These are phyloP conservation scores for Capsella bursapastoris DNA, from an alignment of 345 rosid species.

Conservation along the genomic window DNA sequence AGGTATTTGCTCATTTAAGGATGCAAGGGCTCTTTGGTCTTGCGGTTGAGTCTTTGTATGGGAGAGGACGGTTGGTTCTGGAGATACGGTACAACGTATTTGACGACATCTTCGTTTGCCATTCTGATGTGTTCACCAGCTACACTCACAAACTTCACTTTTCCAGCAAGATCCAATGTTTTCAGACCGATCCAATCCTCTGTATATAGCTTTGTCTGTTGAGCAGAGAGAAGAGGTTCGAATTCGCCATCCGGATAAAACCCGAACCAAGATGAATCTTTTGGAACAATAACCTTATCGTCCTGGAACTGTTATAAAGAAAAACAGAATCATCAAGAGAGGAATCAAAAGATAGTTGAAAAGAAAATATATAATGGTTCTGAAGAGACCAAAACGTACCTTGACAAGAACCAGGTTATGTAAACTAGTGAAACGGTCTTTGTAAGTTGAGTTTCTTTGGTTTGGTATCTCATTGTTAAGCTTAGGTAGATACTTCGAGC, in stretches of 20 bases:
- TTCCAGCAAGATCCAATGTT: conserved; percentile 69
- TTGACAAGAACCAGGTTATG: conserved; percentile 81
- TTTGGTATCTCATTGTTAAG: conserved; percentile 74
- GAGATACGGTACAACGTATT: conserved; percentile 67
- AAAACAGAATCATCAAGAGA: conserved; percentile 3
- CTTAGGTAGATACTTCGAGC: conserved; percentile 77
- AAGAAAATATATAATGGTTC: background rate
- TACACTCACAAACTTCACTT: conserved; percentile 67
- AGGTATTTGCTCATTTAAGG: conserved; percentile 9
- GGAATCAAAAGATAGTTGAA: background rate
- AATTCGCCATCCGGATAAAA: conserved; percentile 75
- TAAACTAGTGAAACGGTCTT: conserved; percentile 75
- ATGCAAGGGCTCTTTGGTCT: conserved; percentile 20
- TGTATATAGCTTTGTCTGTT: conserved; percentile 61
- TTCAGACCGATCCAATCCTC: conserved; percentile 85
- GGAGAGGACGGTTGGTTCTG: conserved; percentile 40
- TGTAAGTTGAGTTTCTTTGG: conserved; percentile 47
- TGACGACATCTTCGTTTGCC: conserved; percentile 54
- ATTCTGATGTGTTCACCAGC: conserved; percentile 61
- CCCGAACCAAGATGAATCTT: conserved; percentile 89
- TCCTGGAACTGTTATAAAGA: conserved; percentile 60
- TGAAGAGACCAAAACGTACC: conserved; percentile 47
- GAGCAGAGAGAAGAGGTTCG: conserved; percentile 55
- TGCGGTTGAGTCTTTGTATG: conserved; percentile 24
- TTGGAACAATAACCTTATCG: conserved; percentile 78